A percentile compares a stretch with the other conserved stretches of the same genome.
phyloP scores from a whole-genome alignment of 371 early-diverging fungal genomes.

The Entomophthora muscae region DNA sequence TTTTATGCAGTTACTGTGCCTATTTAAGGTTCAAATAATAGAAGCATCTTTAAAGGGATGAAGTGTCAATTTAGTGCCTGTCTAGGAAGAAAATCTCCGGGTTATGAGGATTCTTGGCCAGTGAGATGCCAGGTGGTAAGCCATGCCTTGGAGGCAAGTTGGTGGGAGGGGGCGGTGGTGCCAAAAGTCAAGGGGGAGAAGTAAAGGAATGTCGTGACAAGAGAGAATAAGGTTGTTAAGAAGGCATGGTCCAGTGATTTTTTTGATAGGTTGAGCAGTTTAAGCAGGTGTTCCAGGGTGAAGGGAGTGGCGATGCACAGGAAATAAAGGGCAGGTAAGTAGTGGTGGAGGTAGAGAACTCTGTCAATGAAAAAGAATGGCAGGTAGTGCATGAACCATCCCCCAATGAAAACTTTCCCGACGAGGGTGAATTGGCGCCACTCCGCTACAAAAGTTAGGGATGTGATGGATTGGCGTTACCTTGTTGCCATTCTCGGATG shows the following conservation, averaged over 20 bases:
- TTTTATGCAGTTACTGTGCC: no score
- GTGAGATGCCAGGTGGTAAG: background rate
- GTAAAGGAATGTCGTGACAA: background rate
- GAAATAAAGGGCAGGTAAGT: conserved; percentile 82
- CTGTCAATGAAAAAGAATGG: conserved; percentile 92
- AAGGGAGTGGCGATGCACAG: conserved; percentile 47
- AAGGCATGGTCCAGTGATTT: conserved; percentile 7
- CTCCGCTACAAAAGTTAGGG: conserved; percentile 9
- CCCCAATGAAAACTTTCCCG: conserved; percentile 61
- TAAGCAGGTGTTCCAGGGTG: conserved; percentile 45
- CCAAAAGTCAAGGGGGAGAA: conserved; percentile 4
- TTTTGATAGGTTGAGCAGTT: conserved; percentile 9
- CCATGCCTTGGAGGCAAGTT: background rate
- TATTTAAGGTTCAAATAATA: no score
- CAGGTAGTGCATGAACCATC: conserved; percentile 80
- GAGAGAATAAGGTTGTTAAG: background rate
- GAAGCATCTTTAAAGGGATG: no score
- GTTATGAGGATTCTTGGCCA: no score
- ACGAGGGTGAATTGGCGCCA: conserved; percentile 30
- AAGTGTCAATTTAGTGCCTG: no score
- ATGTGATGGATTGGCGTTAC: conserved; percentile 17
- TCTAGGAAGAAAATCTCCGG: no score
- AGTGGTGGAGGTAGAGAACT: conserved; percentile 92
- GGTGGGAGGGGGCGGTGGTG: background rate
- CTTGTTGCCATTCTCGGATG: conserved; percentile 36